Evolutionary conservation across 305 asterid genomes (phyloP), one percentile per base, ranked within the genome.

Genomic region (Solanum aculeatissimum): DNA sequence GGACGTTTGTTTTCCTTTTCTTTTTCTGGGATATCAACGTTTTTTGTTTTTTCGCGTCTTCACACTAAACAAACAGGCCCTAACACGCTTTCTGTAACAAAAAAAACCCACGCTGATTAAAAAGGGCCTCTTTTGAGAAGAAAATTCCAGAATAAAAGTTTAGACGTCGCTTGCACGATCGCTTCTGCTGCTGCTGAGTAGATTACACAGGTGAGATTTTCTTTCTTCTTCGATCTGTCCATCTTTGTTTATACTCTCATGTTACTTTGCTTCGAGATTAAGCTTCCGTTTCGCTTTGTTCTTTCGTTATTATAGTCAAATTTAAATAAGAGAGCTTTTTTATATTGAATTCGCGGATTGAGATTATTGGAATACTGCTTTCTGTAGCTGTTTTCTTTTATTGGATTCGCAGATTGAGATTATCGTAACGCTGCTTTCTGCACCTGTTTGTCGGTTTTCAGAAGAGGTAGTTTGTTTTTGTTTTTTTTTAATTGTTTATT

Each of bases 121-220:
- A 65, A 27, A 19, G 42, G 42, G 21, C 15, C 57, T 45, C 60
- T 25, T 9, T 14, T 45, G 43, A 49, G 62, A 16, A 29, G 27
- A 74, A 23, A 68, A 18, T 10, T 47, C 25, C 23, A 45, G 40
- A 42, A 43, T n/a, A 53, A 51, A 72, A 47, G 43, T 75, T 75
- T 47, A 47, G 89, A 84, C 89, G 90, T 91, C 89, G 92, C 94
- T 87, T 88, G 89, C 94, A 90, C 97, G 97, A 90, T 87, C 93
- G 86, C 87, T 88, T 53, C 47, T 43, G 38, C 40, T 47, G 42
- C 16, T 63, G 74, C 45, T 66, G 74, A 66, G 74, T 32, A 16
- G 14, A 29, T 32, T 66, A 66, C 72, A 32, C 51, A 87, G 86
- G 86, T 88, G 80, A 86, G 82, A 11, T 81, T 83, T 45, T 80